Percentiles rank a stretch among this genome's conserved stretches.
phyloP scores from a whole-genome alignment of 208 protist species.

The Acanthamoeba culbertsoni region DNA sequence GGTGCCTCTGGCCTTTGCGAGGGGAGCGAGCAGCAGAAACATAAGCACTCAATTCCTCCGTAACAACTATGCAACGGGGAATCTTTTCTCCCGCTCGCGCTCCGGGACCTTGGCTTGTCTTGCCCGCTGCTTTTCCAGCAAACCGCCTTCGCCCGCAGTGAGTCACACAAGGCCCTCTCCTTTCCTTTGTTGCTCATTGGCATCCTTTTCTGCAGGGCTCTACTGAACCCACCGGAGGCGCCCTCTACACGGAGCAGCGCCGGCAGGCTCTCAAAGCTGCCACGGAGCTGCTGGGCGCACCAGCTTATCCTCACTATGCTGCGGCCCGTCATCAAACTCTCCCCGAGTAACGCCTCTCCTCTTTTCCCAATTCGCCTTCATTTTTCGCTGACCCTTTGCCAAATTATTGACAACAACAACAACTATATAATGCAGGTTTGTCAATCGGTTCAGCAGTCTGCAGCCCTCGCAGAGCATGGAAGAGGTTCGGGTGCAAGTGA shows the following conservation, averaged over 20 bases:
- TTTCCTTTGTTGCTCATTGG: too few species aligned
- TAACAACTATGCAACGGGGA: too few species aligned
- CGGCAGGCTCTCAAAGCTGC: neutral
- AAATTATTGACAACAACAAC: neutral
- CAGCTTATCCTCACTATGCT: neutral
- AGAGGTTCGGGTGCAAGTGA: neutral
- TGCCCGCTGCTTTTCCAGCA: too few species aligned
- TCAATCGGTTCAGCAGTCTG: neutral
- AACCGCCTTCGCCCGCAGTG: too few species aligned
- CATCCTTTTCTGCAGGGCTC: neutral
- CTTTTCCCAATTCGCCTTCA: too few species aligned
- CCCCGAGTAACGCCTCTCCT: neutral
- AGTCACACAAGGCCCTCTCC: too few species aligned
- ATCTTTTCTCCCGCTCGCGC: too few species aligned
- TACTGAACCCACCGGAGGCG: neutral
- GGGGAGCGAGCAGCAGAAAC: too few species aligned
- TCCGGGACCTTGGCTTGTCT: too few species aligned
- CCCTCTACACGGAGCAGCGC: neutral
- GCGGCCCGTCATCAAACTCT: neutral
- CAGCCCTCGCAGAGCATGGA: neutral
- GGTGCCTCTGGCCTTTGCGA: too few species aligned
- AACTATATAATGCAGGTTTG: neutral
- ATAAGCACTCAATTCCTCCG: too few species aligned
- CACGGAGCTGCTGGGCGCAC: neutral
- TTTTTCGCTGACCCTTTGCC: neutral